Conservation (phyloP, 768 basidiomycete genomes). For the Hygrocybe punicea region DNA sequence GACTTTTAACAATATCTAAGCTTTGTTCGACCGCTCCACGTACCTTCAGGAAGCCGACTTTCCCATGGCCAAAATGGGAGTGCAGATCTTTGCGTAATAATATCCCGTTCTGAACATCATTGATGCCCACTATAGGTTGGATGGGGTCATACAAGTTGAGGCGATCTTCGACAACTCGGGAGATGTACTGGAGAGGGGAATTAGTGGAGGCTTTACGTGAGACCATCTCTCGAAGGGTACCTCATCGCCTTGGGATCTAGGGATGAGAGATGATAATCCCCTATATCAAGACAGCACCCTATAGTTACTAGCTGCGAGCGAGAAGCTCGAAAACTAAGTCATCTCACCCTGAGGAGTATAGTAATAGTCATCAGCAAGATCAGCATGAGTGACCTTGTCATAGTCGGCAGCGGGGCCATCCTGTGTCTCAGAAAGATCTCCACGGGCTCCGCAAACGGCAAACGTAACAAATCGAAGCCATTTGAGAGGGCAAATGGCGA, state of each 20-base stretch:
- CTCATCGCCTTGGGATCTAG: constrained; percentile 14
- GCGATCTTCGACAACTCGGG: constrained; percentile 5
- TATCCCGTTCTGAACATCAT: constrained; percentile 6
- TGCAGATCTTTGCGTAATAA: constrained; percentile 2
- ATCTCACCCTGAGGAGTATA: constrained; percentile 15
- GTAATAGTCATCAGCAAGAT: constrained; percentile 11
- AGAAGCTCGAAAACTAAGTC: neutral
- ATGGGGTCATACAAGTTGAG: constrained; percentile 1
- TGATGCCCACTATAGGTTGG: neutral
- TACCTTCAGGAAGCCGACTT: constrained; percentile 4
- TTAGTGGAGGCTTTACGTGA: constrained; percentile 2
- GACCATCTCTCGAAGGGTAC: constrained; percentile 5
- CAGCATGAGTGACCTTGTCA: constrained; percentile 6
- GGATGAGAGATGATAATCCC: constrained; percentile 9
- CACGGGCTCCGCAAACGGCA: constrained; percentile 9
- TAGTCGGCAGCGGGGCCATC: constrained; percentile 17
- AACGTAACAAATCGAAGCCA: constrained; percentile 18
- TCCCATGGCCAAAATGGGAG: neutral
- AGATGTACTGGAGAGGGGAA: constrained; percentile 10
- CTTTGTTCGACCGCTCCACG: neutral
- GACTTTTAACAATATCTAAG: neutral
- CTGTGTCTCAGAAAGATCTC: constrained; percentile 12
- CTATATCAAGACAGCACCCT: constrained; percentile 3
- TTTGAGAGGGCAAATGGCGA: constrained; percentile 15
- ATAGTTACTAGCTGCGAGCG: neutral